Evolutionary conservation across 2,329 filamentous ascomycete species (phyloP).

Genomic region (Elsinoe necatrix): DNA sequence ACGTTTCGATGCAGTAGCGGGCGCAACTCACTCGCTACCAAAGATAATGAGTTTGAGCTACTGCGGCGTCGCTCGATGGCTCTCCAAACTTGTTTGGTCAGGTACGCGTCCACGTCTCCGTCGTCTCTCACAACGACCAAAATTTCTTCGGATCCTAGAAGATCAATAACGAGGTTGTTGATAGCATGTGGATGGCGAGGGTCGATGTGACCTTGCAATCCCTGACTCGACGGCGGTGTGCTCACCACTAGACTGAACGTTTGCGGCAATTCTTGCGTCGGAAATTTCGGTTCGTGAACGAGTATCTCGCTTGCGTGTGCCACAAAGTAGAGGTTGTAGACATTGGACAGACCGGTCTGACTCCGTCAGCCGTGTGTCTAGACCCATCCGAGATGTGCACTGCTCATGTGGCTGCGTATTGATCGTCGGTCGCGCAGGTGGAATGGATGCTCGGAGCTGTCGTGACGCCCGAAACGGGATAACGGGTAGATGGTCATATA

Average conservation of each 20-base stretch:
- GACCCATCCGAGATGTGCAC: neutral
- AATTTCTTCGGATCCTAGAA: conserved; percentile 39
- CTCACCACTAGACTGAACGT: conserved; percentile 33
- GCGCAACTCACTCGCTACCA: conserved; percentile 37
- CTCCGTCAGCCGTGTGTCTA: conserved; percentile 6
- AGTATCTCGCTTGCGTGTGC: conserved; percentile 34
- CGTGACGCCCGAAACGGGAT: neutral
- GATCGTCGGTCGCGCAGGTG: neutral
- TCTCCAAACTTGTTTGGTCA: conserved; percentile 28
- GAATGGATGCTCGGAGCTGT: neutral
- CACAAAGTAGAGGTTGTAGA: conserved; percentile 43
- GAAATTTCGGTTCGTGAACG: conserved; percentile 38
- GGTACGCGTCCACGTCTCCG: conserved; percentile 43
- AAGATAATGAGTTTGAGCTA: conserved; percentile 21
- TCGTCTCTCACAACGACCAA: conserved; percentile 49
- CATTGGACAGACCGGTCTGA: conserved; percentile 38
- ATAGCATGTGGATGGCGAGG: conserved; percentile 35
- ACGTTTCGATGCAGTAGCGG: conserved; percentile 71
- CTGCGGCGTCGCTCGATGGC: conserved; percentile 30
- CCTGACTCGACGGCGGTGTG: conserved; percentile 30
- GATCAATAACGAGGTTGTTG: conserved; percentile 37
- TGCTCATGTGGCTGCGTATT: neutral
- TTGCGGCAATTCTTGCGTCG: conserved; percentile 32
- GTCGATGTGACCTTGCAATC: conserved; percentile 30
- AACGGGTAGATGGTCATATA: neutral